Percentiles rank a stretch among this genome's conserved stretches.
Conservation (phyloP, 1,284 basidiomycete genomes). For the Tausonia pullulans region DNA sequence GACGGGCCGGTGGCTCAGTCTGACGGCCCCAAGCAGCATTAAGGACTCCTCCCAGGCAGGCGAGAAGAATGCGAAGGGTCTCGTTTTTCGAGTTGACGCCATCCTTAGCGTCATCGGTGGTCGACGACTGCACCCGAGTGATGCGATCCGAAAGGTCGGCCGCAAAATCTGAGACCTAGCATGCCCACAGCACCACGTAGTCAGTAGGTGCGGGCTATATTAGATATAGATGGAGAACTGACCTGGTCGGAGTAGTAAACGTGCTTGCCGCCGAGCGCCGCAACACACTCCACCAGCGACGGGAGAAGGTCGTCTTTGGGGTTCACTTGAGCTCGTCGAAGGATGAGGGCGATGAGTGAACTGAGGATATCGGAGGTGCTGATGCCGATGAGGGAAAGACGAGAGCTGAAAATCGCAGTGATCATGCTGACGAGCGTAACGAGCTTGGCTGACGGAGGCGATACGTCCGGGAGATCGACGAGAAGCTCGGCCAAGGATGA, state of each 20-base stretch:
- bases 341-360: slow-evolving; percentile 59
- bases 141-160: slow-evolving; percentile 72
- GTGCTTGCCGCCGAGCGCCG: slow-evolving; percentile 56
- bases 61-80: slow-evolving; percentile 51
- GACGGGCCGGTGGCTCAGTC: too few species aligned
- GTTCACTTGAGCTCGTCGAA: slow-evolving; percentile 37
- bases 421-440: slow-evolving; percentile 68
- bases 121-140: slow-evolving; percentile 30
- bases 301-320: too few species aligned
- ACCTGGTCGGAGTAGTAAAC: slow-evolving; percentile 96
- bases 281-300: too few species aligned
- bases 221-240: slow-evolving; percentile 33
- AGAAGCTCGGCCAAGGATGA: slow-evolving; percentile 73
- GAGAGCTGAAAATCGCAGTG: slow-evolving; percentile 64
- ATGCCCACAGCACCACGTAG: too few species aligned
- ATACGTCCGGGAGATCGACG: slow-evolving; percentile 70
- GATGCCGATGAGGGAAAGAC: slow-evolving; percentile 73
- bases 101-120: slow-evolving; percentile 38
- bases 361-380: slow-evolving; percentile 82
- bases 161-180: slow-evolving; percentile 50
- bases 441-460: slow-evolving; percentile 61
- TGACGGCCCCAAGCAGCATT: slow-evolving; percentile 20
- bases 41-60: slow-evolving; percentile 39
- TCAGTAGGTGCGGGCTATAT: too few species aligned
- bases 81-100: too few species aligned